Base-by-base conservation (phyloP, 1,284 basidiomycete genomes). In the Ganoderma resinaceum region DNA sequence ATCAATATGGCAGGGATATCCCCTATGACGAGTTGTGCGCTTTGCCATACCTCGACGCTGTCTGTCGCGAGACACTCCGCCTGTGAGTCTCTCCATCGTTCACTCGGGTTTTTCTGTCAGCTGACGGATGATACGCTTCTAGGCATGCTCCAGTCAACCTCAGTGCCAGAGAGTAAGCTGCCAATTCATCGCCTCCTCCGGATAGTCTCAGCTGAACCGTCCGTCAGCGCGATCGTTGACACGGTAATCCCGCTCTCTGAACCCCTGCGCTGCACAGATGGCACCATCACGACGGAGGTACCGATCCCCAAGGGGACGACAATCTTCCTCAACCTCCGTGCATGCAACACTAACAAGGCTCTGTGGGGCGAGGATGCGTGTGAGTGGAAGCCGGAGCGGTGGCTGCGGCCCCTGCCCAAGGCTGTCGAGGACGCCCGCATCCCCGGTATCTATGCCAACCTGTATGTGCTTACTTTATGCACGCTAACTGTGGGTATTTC, bases 321-420 rank as follows among this genome's bases (percentile, higher is more conserved):
- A 0, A 67, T 89, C 0, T 65, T 83, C n/a, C 78, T 89, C 33
- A 85, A 87, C 2, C 84, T 89, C 18, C 68, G 81, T 1, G 76
- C 79, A 0, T 72, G 87, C 57, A 89, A 90, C 72, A 73, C 80
- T 8, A 76, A 79, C 43, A 82, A 81, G 68, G 76, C 80, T 3
- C 76, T 89, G 6, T 90, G 88, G 88, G 88, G 89, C 8, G 80
- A 83, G 49, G 88, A 90, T 73, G 83, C 86, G 7, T 67, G 72
- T n/a, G 83, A 87, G 65, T 89, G 85, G 79, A 85, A 78, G 84
- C 78, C 78, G 0, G 76, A 78, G 65, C 73, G 78, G 2, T 79
- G 78, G 78, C 68, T 79, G 8, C 62, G 70, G 14, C 71, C 74
- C 2, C 66, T 76, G 0, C 76, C 76, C 12, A 61, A 55, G 12